Conservation (phyloP, 176 grass and related monocot species). For the Tuctoria greenei region DNA sequence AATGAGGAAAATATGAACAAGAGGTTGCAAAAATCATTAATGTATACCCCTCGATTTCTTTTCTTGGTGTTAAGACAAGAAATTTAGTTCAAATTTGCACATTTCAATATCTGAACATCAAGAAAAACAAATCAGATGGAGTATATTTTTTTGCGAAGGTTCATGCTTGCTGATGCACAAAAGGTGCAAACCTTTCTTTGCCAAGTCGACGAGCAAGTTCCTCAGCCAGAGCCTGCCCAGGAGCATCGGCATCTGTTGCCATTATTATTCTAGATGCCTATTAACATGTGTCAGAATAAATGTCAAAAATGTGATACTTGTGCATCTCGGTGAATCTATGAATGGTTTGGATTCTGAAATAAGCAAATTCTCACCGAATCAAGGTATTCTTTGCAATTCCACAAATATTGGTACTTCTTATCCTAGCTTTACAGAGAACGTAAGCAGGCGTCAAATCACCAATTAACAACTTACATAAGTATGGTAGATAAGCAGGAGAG, state of each 20-base stretch:
- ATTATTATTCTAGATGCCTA: constrained; percentile 98
- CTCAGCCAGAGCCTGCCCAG: constrained; percentile 88
- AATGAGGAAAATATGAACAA: not conserved
- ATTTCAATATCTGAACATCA: no score
- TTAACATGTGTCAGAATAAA: constrained; percentile 18
- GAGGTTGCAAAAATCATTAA: not conserved
- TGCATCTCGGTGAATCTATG: not conserved
- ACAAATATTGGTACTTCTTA: constrained; percentile 87
- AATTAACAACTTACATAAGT: not conserved
- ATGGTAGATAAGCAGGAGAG: not conserved
- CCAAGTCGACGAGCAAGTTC: constrained; percentile 92
- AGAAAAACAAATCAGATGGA: no score
- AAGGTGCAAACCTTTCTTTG: constrained; percentile 79
- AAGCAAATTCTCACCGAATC: constrained; percentile 58
- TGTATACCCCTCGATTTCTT: not conserved
- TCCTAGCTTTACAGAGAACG: constrained; percentile 89
- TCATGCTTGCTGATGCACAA: constrained; percentile 15
- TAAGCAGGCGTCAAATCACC: constrained; percentile 47
- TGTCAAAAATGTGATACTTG: constrained; percentile 13
- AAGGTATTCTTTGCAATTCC: constrained; percentile 90
- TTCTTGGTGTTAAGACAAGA: no score
- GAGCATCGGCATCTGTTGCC: constrained; percentile 75
- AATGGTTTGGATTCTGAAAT: constrained; percentile 18
- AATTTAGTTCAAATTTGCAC: no score
- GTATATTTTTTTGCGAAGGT: constrained; percentile 13